Evolutionary conservation across 176 grass and related monocot genomes (phyloP), one percentile per base, ranked within the genome.

Genomic region (Zizania latifolia): DNA sequence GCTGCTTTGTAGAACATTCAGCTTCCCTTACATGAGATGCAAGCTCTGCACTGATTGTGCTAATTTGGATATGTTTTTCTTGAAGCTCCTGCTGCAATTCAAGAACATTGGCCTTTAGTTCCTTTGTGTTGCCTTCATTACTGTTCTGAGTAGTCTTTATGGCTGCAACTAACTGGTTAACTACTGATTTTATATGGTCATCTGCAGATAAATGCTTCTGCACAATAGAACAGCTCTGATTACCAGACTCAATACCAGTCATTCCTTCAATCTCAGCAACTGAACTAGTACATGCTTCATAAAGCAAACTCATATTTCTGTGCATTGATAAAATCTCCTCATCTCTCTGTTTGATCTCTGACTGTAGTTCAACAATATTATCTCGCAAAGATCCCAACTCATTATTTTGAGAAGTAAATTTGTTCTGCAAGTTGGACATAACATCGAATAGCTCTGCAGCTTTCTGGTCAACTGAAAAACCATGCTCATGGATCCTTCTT

Each of bases 41-140:
- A 82, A 98, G 86, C 58, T 94, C 94, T n/a, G 86, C 82, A 78
- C 86, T 82, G 56, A 92, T 86, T 82, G 71, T 82, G 68, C 77
- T 94, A 37, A 93, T 85, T 83, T 81, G 86, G 39, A 87, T 77
- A 85, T 93, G 91, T 83, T 94, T 98, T 78, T 76, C 86, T 55
- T 90, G 89, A 59, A 98, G 64, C 77, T 92, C 88, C 76, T 86
- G 90, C 84, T 94, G 91, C 78, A 98, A 86, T 40, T 98, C 86
- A 80, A 85, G 57, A 59, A 97, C 60, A 55, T 43, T 89, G 62
- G 80, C 83, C 74, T 93, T 97, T 55, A 91, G 81, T 85, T 97
- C 90, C 83, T 78, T 92, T 72, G 69, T 83, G 82, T 75, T 87
- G 58, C 78, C 87, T 80, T 90, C 93, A 36, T 48, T 80, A 59